Conservation (phyloP, 1,284 basidiomycete genomes). For the Puccinia horiana region DNA sequence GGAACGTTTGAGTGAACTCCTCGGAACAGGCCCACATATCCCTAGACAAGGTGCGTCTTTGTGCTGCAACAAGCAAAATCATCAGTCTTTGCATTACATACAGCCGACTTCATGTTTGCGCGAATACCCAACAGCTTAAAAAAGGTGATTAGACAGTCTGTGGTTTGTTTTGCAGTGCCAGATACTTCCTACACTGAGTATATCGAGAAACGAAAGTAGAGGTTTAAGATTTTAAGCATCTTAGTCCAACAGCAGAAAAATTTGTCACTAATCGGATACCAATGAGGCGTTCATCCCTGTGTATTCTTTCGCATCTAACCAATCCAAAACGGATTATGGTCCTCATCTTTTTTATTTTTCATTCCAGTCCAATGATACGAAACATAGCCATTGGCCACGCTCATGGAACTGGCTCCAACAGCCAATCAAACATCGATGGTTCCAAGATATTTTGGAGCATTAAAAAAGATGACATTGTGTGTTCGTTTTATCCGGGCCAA, state of each 20-base stretch:
- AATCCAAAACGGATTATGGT: not conserved
- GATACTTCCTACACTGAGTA: not conserved
- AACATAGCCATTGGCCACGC: not conserved
- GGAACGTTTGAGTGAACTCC: not conserved
- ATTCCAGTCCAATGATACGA: not conserved
- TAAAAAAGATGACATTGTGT: not conserved
- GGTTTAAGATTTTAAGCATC: not conserved
- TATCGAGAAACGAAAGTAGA: not conserved
- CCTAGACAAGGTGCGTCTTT: not conserved
- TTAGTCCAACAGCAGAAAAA: not conserved
- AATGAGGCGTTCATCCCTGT: not conserved
- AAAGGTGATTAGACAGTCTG: no score
- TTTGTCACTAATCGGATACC: not conserved
- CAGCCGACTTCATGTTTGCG: no score
- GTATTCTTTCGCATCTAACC: not conserved
- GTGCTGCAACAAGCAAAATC: not conserved
- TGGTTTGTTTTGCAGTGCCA: no score
- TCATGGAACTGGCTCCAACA: not conserved
- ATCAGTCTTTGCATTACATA: no score
- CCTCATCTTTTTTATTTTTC: not conserved
- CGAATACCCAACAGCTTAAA: no score
- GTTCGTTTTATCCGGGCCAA: not conserved
- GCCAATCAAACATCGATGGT: not conserved
- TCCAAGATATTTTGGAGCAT: not conserved
- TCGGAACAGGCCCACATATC: not conserved